Evolutionary conservation across 2,329 filamentous ascomycete genomes (phyloP), one percentile per base, ranked within the genome.

Genomic region (Colletotrichum sp.): DNA sequence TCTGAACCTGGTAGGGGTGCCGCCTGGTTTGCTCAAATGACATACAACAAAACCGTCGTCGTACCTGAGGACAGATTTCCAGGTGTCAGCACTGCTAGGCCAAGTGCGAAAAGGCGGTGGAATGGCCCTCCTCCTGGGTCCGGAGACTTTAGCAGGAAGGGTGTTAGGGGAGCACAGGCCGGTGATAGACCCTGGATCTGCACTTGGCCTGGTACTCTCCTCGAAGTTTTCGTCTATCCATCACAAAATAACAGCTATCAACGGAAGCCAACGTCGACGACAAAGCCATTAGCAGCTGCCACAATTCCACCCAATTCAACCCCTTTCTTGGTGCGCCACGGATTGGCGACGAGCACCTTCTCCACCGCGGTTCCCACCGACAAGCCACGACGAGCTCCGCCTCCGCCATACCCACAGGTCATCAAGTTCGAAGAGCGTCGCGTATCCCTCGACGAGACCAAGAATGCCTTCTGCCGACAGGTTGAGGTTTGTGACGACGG

Each of bases 181-280:
- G 90, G 90, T 3, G 90, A 92, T 63, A 88, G 84, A 73, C 88
- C 89, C 1, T 92, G 91, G 91, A 86, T 92, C 26, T 92, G 91
- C 80, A 88, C 85, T 3, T 92, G 91, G 90, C 89, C 90, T 3
- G 85, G 87, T 32, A 91, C 90, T 1, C 84, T 87, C 4, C 84
- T 92, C 7, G 90, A 92, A 68, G 82, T 91, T 5, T 91, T 91
- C 78, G 89, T 92, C 55, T 92, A 91, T 77, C 86, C 90, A 1
- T 83, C 84, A 28, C 89, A 91, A 78, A 90, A 89, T 78, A 86
- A 85, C 69, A 90, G 87, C 78, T 81, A 82, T 9, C 62, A 71
- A 52, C 59, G 62, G 16, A 68, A 71, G 30, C 60, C 71, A 9
- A 66, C 71, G 7, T 55, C 75, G 15, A 76, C 73, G 5, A 63